phyloP scores from a whole-genome alignment of 192 early-diverging fungal genomes.

The Paraglomus brasilianum region DNA sequence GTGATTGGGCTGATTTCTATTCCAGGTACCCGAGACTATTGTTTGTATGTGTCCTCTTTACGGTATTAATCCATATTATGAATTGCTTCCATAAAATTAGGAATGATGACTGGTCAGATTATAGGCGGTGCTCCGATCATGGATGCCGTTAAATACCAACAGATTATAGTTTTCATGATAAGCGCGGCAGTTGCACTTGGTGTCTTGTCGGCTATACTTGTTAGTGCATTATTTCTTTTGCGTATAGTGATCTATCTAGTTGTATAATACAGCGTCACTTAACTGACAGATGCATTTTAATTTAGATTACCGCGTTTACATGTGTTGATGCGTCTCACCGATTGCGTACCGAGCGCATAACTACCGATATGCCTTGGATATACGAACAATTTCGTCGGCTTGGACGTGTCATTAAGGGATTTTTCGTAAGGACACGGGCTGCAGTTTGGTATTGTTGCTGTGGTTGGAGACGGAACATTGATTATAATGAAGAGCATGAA shows the following conservation, averaged over 20 bases:
- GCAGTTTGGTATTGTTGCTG: too few relatives aligned
- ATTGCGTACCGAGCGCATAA: conserved; percentile 20
- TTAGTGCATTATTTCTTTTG: conserved; percentile 32
- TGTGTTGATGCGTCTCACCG: conserved; percentile 22
- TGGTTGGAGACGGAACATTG: too few relatives aligned
- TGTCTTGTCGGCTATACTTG: conserved; percentile 50
- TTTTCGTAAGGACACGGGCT: too few relatives aligned
- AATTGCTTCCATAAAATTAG: background rate
- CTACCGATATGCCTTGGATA: too few relatives aligned
- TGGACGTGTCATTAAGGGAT: too few relatives aligned
- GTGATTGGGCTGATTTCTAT: conserved; percentile 86
- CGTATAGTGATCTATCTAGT: background rate
- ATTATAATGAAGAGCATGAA: too few relatives aligned
- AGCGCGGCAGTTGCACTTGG: conserved; percentile 69
- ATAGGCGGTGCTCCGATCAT: conserved; percentile 79
- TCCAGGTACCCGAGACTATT: conserved; percentile 45
- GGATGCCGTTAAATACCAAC: conserved; percentile 79
- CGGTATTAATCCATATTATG: background rate
- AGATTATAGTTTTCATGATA: conserved; percentile 88
- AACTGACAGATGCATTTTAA: background rate
- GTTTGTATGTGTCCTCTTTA: background rate
- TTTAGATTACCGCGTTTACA: conserved; percentile 9
- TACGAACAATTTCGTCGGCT: too few relatives aligned
- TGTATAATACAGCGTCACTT: background rate
- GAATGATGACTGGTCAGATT: conserved; percentile 86